Evolutionary conservation across 768 basidiomycete genomes (phyloP).

Genomic region (Aureoboletus auriporus): DNA sequence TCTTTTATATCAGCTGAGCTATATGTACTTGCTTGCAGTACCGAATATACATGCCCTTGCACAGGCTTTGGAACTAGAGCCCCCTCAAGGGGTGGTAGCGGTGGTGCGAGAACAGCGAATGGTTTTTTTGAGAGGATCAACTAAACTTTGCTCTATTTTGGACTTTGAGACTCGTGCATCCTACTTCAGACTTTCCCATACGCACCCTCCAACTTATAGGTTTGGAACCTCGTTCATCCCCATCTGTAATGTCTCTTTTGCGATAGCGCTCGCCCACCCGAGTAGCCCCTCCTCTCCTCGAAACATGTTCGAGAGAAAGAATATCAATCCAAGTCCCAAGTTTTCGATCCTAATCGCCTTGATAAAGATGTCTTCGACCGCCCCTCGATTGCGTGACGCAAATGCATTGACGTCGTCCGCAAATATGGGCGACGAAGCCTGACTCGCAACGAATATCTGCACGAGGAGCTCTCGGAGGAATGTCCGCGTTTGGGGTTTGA

Average conservation of each 20-base stretch:
- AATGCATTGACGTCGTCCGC: slow-evolving; percentile 30
- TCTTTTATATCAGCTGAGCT: too few species aligned
- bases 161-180: too few species aligned
- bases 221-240: slow-evolving; percentile 54
- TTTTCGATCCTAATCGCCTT: slow-evolving; percentile 63
- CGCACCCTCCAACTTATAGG: slow-evolving; percentile 5
- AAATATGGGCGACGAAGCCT: slow-evolving; percentile 66
- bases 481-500: slow-evolving; percentile 56
- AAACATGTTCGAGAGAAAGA: slow-evolving; percentile 55
- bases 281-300: slow-evolving; percentile 44
- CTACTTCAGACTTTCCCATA: too few species aligned
- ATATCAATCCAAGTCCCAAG: slow-evolving; percentile 72
- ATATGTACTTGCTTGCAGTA: too few species aligned
- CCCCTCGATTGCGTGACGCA: slow-evolving; percentile 49
- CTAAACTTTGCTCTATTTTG: too few species aligned
- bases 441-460: slow-evolving; percentile 69
- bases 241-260: slow-evolving; percentile 64
- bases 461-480: slow-evolving; percentile 74
- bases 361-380: slow-evolving; percentile 76
- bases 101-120: too few species aligned
- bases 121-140: too few species aligned
- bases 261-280: slow-evolving; percentile 64
- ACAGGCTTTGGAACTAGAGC: too few species aligned
- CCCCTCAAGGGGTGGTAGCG: too few species aligned
- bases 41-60: too few species aligned